Base-by-base conservation (phyloP, 129 eudicot genomes). In the Escallonia rubra region DNA sequence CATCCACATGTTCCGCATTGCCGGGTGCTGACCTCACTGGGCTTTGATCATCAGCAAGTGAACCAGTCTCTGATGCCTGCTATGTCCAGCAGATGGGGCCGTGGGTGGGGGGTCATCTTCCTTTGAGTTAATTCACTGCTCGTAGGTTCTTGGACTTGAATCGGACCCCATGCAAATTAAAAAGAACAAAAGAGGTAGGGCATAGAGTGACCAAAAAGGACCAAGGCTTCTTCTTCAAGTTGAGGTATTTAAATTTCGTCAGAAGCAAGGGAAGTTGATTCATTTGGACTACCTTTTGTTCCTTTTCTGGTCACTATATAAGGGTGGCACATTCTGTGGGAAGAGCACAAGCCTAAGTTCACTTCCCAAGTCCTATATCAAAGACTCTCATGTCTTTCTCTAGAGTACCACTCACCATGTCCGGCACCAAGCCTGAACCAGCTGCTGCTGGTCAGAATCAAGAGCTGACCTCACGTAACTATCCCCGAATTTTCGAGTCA, bases 211-310 rank as follows among this genome's bases (percentile, higher is more conserved):
- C 63, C 44, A 59, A 12, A 41, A 60, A 12, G 11, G 47, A 13
- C 23, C 5, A 10, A 66, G 41, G n/a, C 71, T 66, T 53, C 71
- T 41, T 4, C 23, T 11, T 51, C 41, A 66, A 47, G 61, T 67
- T 51, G 34, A 42, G 3, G 48, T 50, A 41, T 10, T 13, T 60
- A 7, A 44, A 47, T 55, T 49, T 63, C 53, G 51, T 5, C 42
- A 43, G 46, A 62, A 71, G 76, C 50, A 71, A 71, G 61, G 34
- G 75, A 71, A 71, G 73, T 68, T 12, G 73, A 68, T 68, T 68
- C 73, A 68, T 11, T 2, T 68, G 7, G 12, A 23, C 34, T 23
- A 23, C 34, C 5, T 57, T 69, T 69, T 69, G 59, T 69, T 69
- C 66, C 74, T 13, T 7, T 44, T 38, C 10, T 3, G 4, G 45